Conservation (phyloP, 1,284 basidiomycete genomes). For the Ganoderma resinaceum region DNA sequence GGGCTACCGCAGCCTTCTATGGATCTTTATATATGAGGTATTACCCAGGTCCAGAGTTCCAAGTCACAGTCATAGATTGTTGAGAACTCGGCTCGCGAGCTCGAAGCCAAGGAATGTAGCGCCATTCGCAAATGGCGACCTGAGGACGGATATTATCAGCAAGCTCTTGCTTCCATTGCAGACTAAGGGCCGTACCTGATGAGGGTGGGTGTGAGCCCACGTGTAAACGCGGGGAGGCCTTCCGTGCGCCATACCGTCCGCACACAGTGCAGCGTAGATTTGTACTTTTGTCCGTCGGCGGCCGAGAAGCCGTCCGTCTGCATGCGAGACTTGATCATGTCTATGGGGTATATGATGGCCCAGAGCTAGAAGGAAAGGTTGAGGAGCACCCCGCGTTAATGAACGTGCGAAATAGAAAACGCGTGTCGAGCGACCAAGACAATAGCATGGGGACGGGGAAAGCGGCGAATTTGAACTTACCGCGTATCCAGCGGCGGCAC, state of each 20-base stretch:
- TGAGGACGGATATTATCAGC: conserved; percentile 37
- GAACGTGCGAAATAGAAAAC: conserved; percentile 5
- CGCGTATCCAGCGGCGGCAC: conserved; percentile 86
- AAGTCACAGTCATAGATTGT: conserved; percentile 37
- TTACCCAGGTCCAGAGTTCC: background rate
- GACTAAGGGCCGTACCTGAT: conserved; percentile 66
- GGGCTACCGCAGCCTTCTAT: conserved; percentile 9
- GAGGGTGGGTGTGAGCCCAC: conserved; percentile 90
- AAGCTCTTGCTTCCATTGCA: background rate
- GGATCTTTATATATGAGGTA: conserved; percentile 4
- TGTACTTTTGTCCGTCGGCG: conserved; percentile 81
- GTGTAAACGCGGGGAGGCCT: conserved; percentile 86
- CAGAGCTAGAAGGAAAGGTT: conserved; percentile 62
- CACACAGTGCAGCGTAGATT: conserved; percentile 83
- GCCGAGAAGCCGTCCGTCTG: conserved; percentile 91
- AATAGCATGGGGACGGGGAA: conserved; percentile 3
- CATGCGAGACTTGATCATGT: conserved; percentile 95
- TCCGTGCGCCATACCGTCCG: conserved; percentile 83
- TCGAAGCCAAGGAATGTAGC: conserved; percentile 95
- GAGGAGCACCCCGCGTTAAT: background rate
- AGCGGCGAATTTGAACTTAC: conserved; percentile 51
- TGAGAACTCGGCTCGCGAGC: conserved; percentile 77
- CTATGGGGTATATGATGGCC: conserved; percentile 90
- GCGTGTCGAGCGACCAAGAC: background rate
- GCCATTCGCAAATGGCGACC: conserved; percentile 91